Evolutionary conservation across 345 rosid genomes (phyloP), one percentile per base, ranked within the genome.

Genomic region (Populus pruinosa): DNA sequence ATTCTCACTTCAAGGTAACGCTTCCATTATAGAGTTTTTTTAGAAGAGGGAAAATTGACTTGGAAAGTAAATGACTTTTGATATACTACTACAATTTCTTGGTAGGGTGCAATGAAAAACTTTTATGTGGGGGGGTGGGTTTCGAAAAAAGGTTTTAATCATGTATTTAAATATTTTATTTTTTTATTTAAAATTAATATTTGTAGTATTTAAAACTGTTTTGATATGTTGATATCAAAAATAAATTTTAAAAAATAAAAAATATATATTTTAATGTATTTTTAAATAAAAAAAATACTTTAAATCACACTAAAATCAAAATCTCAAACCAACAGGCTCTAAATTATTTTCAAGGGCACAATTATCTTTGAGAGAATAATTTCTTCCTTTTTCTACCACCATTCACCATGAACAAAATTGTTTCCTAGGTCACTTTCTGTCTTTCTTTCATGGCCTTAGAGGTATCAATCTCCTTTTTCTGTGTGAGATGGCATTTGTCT

Each of bases 401-500:
- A 79, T 77, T 80, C 67, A n/a, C 1, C 8, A n/a, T 18, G 39
- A 29, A 29, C 77, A 44, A 64, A 66, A 66, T 71, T 53, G 50
- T 14, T 62, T 62, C 25, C 47, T 39, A 21, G 73, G 64, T 35
- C 33, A 35, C 59, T 74, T 55, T 61, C 29, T 64, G n/a, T 25
- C 33, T n/a, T 72, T 17, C 67, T 68, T 76, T 67, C 50, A 50
- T 50, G 8, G 3, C n/a, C 67, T 36, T 2, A 20, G 9, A 18
- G 38, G 27, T 56, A 69, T 25, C 55, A 41, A 68, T 27, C 73
- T 38, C 6, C 29, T 70, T 84, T 84, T 33, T 2, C 13, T 41
- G 44, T 44, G 0, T 71, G 75, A 50, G 59, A 80, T 8, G 72
- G 70, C 73, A 61, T 36, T 59, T 74, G 73, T 71, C 79, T 50